phyloP scores from a whole-genome alignment of 345 rosid genomes.

The Camelina laxa region DNA sequence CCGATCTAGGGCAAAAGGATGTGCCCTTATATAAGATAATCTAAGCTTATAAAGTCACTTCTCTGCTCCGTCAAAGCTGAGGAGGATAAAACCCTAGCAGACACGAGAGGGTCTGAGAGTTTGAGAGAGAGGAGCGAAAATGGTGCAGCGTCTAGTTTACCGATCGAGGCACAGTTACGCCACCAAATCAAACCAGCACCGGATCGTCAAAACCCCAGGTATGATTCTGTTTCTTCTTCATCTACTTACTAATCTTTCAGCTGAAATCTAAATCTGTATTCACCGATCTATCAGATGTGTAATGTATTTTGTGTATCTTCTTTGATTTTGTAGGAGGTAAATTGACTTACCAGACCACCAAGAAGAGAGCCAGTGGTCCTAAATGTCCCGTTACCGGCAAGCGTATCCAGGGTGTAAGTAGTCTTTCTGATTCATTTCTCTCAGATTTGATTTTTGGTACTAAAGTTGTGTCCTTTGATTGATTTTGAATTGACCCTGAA shows the following conservation, averaged over 20 bases:
- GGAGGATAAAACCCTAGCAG: conserved; percentile 48
- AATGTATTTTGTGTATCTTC: not conserved
- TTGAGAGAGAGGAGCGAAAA: conserved; percentile 38
- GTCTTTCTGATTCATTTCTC: not conserved
- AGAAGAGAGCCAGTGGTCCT: conserved; percentile 88
- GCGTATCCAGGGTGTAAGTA: conserved; percentile 90
- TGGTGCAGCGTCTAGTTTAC: conserved; percentile 95
- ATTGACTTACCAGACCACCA: conserved; percentile 84
- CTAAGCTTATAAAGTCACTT: not conserved
- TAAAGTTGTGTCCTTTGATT: not conserved
- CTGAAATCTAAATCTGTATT: not conserved
- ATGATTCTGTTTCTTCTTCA: not conserved
- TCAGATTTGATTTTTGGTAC: not conserved
- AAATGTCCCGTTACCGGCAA: conserved; percentile 91
- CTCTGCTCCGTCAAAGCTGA: conserved; percentile 43
- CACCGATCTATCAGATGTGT: conserved; percentile 7
- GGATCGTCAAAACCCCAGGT: conserved; percentile 94
- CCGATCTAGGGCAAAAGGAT: conserved; percentile 55
- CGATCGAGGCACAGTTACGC: conserved; percentile 94
- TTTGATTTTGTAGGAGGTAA: conserved; percentile 63
- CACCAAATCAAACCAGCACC: conserved; percentile 93
- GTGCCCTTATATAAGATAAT: not conserved
- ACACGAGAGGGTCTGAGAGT: conserved; percentile 13
- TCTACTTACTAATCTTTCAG: not conserved
- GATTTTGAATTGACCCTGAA: not conserved